A percentile compares a stretch with the other conserved stretches of the same genome.
Conservation (phyloP, 495 filamentous ascomycete species). For the Penicillium riverlandense region DNA sequence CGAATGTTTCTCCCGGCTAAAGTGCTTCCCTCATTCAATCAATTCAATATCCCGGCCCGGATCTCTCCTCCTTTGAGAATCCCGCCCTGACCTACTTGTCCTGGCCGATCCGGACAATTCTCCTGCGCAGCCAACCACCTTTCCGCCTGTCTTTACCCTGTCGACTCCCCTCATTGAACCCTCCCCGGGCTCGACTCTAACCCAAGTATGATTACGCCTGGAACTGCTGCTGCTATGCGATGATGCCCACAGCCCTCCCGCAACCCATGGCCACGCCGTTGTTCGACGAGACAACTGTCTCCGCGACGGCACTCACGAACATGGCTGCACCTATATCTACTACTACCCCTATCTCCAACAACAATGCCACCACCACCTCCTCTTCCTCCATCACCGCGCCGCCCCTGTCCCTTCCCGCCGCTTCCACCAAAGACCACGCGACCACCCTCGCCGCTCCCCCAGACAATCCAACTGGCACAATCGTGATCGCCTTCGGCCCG, state of each 20-base stretch:
- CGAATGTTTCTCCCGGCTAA: too few species aligned
- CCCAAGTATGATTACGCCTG: conserved; percentile 22
- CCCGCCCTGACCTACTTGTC: too few species aligned
- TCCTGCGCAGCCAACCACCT: conserved; percentile 1
- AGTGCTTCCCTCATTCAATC: too few species aligned
- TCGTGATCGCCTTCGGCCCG: conserved; percentile 53
- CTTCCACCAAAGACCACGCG: conserved; percentile 1
- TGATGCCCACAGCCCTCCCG: conserved; percentile 36
- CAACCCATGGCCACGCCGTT: conserved; percentile 31
- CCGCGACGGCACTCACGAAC: not conserved
- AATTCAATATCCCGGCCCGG: too few species aligned
- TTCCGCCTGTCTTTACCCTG: not conserved
- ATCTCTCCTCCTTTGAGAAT: too few species aligned
- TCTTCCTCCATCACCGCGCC: not conserved
- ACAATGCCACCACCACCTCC: conserved; percentile 5
- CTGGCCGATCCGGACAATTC: not conserved
- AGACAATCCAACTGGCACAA: conserved; percentile 15
- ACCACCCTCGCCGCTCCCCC: not conserved
- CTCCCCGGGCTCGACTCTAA: not conserved
- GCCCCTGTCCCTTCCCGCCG: conserved; percentile 1
- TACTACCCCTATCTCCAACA: conserved; percentile 4
- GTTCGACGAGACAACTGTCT: conserved; percentile 11
- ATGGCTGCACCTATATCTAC: not conserved
- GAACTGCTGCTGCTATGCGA: conserved; percentile 27
- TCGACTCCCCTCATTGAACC: not conserved